Base-by-base conservation (phyloP, 2,329 filamentous ascomycete genomes). In the Triangularia verruculosa region DNA sequence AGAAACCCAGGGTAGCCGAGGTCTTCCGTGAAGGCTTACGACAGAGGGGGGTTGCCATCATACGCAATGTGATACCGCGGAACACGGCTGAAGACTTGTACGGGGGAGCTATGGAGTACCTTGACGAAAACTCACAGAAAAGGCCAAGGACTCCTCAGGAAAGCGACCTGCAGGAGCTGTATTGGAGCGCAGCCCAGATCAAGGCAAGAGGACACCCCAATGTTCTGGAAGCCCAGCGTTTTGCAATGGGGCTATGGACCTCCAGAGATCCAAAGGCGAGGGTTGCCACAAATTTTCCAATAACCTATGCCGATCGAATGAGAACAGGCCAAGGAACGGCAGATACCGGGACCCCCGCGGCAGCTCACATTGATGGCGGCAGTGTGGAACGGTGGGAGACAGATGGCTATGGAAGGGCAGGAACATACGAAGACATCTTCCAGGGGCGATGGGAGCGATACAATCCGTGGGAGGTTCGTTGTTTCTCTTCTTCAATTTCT, bases 371-470 rank as follows among this genome's bases (percentile, higher is more conserved):
- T 4, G 87, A 89, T 66, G 85, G 85, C n/a, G 87, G 87, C 12
- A 85, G 83, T 51, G 79, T 87, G 3, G 86, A 89, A 69, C 78
- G 87, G n/a, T 89, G 87, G 87, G 87, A 89, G 70, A 79, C 83
- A 20, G 79, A 83, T 9, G 86, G 86, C 28, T 89, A 89, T 68
- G 82, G 83, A 3, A 75, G 72, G 12, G 77, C 83, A 6, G 77
- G 79, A 5, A 88, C 90, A 2, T 94, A 93, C 73, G 80, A 84
- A 57, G 76, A 82, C 27, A 85, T 94, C 59, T 87, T 88, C 68
- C 75, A 83, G 54, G 91, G 91, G 0, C 75, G 82, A 8, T 93
- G 90, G 90, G 90, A 93, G 71, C 78, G 86, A 2, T 92, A 89
- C 71, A 89, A 93, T 69, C 86, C 90, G 0, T 93, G 88, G 84